Conservation (phyloP, 805 yeast species). For the Citeromyces nyonsensis region DNA sequence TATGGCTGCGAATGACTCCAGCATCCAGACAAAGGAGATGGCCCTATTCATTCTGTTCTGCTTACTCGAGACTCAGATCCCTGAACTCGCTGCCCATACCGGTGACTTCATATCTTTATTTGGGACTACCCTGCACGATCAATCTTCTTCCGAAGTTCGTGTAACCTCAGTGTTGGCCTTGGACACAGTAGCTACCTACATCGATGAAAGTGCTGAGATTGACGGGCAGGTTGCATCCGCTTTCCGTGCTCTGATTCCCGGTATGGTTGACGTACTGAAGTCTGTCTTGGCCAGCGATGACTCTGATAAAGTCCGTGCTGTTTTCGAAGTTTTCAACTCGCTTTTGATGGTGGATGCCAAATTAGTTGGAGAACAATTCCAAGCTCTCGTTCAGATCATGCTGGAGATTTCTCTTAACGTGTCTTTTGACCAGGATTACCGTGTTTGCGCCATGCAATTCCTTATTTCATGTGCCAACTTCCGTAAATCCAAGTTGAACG, state of each 20-base stretch:
- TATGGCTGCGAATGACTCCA: conserved; percentile 11
- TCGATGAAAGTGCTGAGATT: conserved; percentile 43
- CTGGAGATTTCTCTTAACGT: conserved; percentile 58
- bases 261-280: conserved; percentile 68
- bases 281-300: conserved; percentile 62
- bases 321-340: conserved; percentile 77
- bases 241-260: conserved; percentile 59
- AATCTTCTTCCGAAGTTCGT: conserved; percentile 55
- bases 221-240: conserved; percentile 25
- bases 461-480: conserved; percentile 64
- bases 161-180: conserved; percentile 73
- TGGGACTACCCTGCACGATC: conserved; percentile 46
- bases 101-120: conserved; percentile 62
- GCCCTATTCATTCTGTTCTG: conserved; percentile 70
- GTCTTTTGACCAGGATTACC: conserved; percentile 61
- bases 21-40: conserved; percentile 52
- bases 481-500: conserved; percentile 67
- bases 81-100: conserved; percentile 38
- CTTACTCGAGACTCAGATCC: conserved; percentile 57
- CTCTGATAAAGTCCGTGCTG: conserved; percentile 49
- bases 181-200: conserved; percentile 49
- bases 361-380: conserved; percentile 61
- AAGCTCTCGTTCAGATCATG: conserved; percentile 56
- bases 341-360: conserved; percentile 63
- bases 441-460: conserved; percentile 75